A percentile compares a stretch with the other conserved stretches of the same genome.
Conservation (phyloP, 2,329 filamentous ascomycete genomes). For the Fusarium torreyae region DNA sequence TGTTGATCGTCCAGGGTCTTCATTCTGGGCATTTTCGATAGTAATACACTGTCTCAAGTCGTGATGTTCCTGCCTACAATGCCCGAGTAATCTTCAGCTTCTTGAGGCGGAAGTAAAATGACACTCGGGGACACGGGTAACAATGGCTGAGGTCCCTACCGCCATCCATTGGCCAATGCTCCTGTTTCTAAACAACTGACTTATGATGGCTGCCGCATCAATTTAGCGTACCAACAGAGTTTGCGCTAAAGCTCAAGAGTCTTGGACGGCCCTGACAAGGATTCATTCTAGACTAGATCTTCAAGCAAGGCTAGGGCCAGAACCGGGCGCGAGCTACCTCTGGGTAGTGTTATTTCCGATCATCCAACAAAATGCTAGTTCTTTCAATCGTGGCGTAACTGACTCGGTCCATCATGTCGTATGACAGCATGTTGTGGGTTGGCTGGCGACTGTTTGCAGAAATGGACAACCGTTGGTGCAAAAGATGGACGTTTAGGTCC, state of each 20-base stretch:
- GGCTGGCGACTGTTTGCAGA: slow-evolving; percentile 2
- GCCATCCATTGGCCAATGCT: too few relatives aligned
- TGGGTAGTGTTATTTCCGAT: background rate
- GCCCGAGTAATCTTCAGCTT: background rate
- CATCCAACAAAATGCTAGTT: slow-evolving; percentile 1
- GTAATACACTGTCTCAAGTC: too few relatives aligned
- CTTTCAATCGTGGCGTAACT: background rate
- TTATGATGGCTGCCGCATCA: background rate
- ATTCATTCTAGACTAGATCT: slow-evolving; percentile 4
- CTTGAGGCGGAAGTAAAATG: too few relatives aligned
- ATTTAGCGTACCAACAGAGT: slow-evolving; percentile 17
- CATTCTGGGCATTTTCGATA: too few relatives aligned
- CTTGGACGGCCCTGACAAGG: background rate
- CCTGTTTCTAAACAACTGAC: too few relatives aligned
- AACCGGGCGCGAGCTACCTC: background rate
- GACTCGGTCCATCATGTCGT: background rate
- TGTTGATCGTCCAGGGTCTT: background rate
- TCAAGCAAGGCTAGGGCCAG: background rate
- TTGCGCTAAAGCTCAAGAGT: slow-evolving; percentile 9
- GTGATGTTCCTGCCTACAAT: too few relatives aligned
- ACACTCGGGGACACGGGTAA: too few relatives aligned
- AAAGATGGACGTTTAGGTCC: background rate
- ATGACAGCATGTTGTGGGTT: background rate
- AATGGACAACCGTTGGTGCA: background rate
- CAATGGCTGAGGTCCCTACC: too few relatives aligned